Evolutionary conservation across 2,329 filamentous ascomycete species (phyloP), one percentile per base, ranked within the genome.

Genomic region (Penicillium sp.): DNA sequence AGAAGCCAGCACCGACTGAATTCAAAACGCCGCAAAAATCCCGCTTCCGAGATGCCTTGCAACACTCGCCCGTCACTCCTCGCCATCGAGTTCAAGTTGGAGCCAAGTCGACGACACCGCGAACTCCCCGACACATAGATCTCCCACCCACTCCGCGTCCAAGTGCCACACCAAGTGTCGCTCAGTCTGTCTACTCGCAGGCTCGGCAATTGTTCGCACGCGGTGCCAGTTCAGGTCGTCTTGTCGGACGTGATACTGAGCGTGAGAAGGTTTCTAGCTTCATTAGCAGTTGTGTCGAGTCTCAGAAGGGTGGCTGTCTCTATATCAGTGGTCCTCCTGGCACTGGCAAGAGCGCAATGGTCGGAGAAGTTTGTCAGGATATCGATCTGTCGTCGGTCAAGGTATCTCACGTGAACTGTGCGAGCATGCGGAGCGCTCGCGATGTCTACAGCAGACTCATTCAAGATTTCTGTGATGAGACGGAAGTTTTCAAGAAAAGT

Each of bases 241-340:
- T 97, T 10, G 81, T 96, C 49, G 92, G 92, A 42, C 86, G 92
- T 39, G 90, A 96, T 24, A 75, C 72, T 43, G 83, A 89, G 71
- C 82, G 66, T 78, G 76, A 80, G 12, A 86, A 91, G 58, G 76
- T 97, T 27, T 76, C 78, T 10, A 72, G 68, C 0, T 97, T 96
- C 67, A 80, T 97, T 44, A 76, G 83, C 32, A 80, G 82, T 44
- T 84, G 85, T 60, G 76, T 86, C 4, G 77, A 82, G 7, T 72
- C 82, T 15, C 78, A 78, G 9, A 83, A 81, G 3, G 86, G 86
- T 46, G 91, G 92, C 46, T 97, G 93, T 67, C 82, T 96, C 45
- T 99, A 99, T 68, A 88, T 99, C 60, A 97, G 92, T 62, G 94
- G 94, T 0, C 94, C 94, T 3, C 94, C 94, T 2, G 94, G 94